Base-by-base conservation (phyloP, 306 rosid species). In the Gastrolobium villosum region DNA sequence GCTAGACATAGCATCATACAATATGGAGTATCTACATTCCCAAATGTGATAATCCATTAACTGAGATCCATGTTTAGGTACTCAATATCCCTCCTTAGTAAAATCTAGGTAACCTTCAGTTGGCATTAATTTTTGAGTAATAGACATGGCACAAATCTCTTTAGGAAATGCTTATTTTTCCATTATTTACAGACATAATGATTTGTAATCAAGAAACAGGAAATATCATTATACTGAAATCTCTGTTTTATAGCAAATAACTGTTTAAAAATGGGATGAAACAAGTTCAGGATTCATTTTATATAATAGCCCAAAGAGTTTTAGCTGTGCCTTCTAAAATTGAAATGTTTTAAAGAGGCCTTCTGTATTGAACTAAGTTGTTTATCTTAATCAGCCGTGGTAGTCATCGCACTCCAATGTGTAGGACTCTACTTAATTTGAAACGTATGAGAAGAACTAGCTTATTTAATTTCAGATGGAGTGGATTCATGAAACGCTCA, bases 401-500 rank as follows among this genome's bases (percentile, higher is more conserved):
- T 54, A 60, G 36, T 77, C 59, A 11, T 59, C 45, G 3, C 65
- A 46, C 45, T 63, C 34, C 54, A 76, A 44, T 56, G 41, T 28
- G 37, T 57, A 34, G 53, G 59, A 39, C 53, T 61, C 39, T 32
- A 32, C 34, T 49, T n/a, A 43, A 68, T 53, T 62, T 53, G 10
- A 62, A 79, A 53, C 2, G 2, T 43, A 5, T 28, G 43, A 43
- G 76, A 41, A 64, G 35, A 72, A 60, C 37, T 55, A 32, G 44
- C 55, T 69, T 15, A 64, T 70, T 76, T 56, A 50, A 76, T 75
- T 66, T 35, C 79, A 94, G 98, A 83, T 94, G 98, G 98, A 94
- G 94, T 44, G 98, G 96, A 74, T 94, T 92, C 96, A 79, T 92
- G 92, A 94, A 92, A 80, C 89, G 93, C 57, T 94, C 98, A 35